A percentile compares a stretch with the other conserved stretches of the same genome.
Evolutionary conservation across 2,329 filamentous ascomycete genomes (phyloP).

Genomic region (Apiospora pterosperma): DNA sequence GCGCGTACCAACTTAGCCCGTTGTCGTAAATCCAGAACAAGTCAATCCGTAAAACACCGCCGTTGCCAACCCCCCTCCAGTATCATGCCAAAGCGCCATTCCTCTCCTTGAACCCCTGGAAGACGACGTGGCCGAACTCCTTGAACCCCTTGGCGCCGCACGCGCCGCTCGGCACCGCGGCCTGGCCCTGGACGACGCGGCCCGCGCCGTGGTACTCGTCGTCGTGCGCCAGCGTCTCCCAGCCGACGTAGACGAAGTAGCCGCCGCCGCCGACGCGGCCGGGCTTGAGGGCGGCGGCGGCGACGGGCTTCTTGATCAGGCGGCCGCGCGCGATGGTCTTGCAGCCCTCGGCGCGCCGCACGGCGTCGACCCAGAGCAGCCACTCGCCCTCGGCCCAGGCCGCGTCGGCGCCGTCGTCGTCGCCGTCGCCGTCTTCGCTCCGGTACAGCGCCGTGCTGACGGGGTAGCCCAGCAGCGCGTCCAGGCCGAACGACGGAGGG

Average conservation of each 20-base stretch:
- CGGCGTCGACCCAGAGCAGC: not conserved
- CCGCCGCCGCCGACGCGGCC: not conserved
- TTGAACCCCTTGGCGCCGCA: not conserved
- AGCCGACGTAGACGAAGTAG: not conserved
- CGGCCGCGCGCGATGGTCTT: not conserved
- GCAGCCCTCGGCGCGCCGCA: not conserved
- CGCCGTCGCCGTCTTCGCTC: not conserved
- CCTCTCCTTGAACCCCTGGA: constrained; percentile 1
- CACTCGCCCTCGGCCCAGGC: not conserved
- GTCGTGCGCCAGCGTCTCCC: not conserved
- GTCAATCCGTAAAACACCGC: no score
- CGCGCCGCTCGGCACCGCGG: not conserved
- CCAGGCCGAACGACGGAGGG: not conserved
- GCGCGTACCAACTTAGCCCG: no score
- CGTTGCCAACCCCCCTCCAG: no score
- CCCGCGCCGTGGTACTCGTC: not conserved
- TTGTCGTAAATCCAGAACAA: no score
- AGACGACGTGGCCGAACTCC: not conserved
- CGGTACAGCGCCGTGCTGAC: not conserved
- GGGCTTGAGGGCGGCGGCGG: not conserved
- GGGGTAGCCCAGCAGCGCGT: not conserved
- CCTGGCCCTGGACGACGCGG: not conserved
- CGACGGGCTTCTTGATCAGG: not conserved
- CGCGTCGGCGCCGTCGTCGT: no score
- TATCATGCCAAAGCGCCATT: no score